Evolutionary conservation across 495 filamentous ascomycete species (phyloP), one percentile per base, ranked within the genome.

Genomic region (Jackrogersella multiformis): DNA sequence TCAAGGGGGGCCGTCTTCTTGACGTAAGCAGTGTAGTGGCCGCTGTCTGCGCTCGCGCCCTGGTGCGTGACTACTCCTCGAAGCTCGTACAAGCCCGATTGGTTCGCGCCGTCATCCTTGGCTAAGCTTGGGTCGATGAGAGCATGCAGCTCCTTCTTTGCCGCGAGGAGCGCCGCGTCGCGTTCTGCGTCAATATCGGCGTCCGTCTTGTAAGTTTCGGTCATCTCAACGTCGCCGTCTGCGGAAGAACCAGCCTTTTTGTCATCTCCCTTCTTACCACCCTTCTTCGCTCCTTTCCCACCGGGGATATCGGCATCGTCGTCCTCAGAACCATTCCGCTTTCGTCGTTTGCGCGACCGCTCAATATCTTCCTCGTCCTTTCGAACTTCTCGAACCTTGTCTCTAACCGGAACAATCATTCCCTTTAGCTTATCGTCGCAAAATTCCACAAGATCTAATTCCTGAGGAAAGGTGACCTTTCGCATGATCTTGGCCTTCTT

Each of bases 401-500:
- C 96, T 44, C 95, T 86, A 30, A 98, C 88, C 2, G 95, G 95
- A 51, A 97, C 82, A 38, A 99, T 86, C 65, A 89, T 85, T 69
- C 91, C 88, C 74, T 85, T 87, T 45, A 99, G 83, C 55, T 95
- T 88, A 36, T 97, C 94, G 52, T 94, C 93, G 74, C 95, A 99
- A 79, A 94, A 98, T 71, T 99, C 95, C 8, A 96, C 90, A 3
- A 89, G 89, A 75, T 99, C 95, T 21, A 99, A 81, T 77, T 99
- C 96, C 45, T 88, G 86, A 15, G 94, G 94, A 76, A 99, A 99
- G 0, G 92, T 93, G 42, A 99, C 95, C 77, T 97, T 99, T 69
- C 93, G 90, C 93, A 99, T 93, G 72, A 99, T 99, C 86, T 99
- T 99, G 56, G 94, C 92, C 81, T 99, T 99, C 84, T 98, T 98